Percentiles rank a stretch among this genome's conserved stretches.
These are phyloP conservation scores for Phycomyces blakesleeanus DNA, from an alignment of 192 early-diverging fungal genomes.

Conservation along the genomic window DNA sequence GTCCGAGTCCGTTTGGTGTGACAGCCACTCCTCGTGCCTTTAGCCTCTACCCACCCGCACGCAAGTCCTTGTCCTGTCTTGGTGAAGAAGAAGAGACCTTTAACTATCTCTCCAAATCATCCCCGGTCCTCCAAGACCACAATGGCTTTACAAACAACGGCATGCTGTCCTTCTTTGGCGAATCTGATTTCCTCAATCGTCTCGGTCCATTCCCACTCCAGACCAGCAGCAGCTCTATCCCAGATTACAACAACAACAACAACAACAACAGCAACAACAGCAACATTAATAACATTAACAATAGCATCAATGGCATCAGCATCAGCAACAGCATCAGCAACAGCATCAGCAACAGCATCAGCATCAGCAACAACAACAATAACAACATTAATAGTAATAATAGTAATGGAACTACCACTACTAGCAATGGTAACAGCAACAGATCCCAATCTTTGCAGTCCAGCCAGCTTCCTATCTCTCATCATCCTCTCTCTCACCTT, in stretches of 20 bases:
- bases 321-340: no score
- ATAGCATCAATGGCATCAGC: no score
- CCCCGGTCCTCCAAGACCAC: constrained; percentile 33
- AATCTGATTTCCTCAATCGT: constrained; percentile 32
- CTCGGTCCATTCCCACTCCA: neutral
- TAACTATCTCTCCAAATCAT: constrained; percentile 45
- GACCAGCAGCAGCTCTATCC: constrained; percentile 42
- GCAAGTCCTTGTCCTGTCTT: neutral
- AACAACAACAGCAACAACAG: no score
- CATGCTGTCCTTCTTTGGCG: constrained; percentile 23
- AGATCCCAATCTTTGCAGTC: no score
- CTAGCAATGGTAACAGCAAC: no score
- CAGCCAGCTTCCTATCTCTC: no score
- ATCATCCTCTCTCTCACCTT: no score
- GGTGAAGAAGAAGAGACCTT: constrained; percentile 23
- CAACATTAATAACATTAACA: no score
- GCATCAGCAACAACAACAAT: no score
- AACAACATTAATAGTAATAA: no score
- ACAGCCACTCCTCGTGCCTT: constrained; percentile 23
- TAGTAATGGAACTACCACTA: no score
- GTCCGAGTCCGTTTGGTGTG: constrained; percentile 17
- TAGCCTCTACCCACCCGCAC: neutral
- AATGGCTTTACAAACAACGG: neutral
- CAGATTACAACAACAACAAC: constrained; percentile 7
- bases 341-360: no score